Conservation (phyloP, 805 yeast genomes). For the Saturnispora kantuleensis region DNA sequence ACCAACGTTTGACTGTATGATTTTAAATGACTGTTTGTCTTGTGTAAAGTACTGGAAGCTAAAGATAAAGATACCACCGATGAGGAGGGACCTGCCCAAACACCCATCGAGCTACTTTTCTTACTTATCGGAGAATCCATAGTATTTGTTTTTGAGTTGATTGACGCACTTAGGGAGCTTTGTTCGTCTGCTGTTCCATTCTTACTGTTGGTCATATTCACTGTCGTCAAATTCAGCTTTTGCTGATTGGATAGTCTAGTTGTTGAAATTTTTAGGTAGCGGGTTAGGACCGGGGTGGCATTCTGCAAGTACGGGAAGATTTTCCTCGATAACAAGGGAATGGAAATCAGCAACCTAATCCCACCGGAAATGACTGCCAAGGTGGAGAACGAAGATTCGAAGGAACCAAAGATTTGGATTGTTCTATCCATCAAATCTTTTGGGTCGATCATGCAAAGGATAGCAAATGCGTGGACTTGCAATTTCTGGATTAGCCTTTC, state of each 20-base stretch:
- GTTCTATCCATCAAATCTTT: constrained; percentile 11
- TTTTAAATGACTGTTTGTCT: not conserved
- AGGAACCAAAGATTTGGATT: constrained; percentile 12
- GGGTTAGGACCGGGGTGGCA: constrained; percentile 14
- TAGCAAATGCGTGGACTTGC: constrained; percentile 20
- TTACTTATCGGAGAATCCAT: no score
- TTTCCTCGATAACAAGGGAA: constrained; percentile 15
- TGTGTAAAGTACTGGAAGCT: not conserved
- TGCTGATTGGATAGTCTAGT: constrained; percentile 11
- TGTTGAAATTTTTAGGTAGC: constrained; percentile 11
- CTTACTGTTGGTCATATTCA: not conserved
- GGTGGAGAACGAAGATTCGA: constrained; percentile 12
- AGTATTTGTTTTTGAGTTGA: not conserved
- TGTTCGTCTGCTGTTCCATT: not conserved
- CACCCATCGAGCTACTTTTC: not conserved
- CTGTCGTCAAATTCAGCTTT: not conserved
- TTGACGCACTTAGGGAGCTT: not conserved
- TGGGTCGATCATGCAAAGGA: constrained; percentile 18
- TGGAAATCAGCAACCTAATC: constrained; percentile 15
- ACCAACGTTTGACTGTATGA: not conserved
- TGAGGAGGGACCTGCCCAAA: constrained; percentile 8
- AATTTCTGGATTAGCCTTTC: constrained; percentile 14
- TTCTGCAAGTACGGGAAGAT: constrained; percentile 15
- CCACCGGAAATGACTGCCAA: constrained; percentile 20
- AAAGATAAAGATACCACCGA: not conserved